Percentiles rank a stretch among this genome's conserved stretches.
phyloP scores from a whole-genome alignment of 2,329 filamentous ascomycete genomes.

The Colletotrichum paranaense region DNA sequence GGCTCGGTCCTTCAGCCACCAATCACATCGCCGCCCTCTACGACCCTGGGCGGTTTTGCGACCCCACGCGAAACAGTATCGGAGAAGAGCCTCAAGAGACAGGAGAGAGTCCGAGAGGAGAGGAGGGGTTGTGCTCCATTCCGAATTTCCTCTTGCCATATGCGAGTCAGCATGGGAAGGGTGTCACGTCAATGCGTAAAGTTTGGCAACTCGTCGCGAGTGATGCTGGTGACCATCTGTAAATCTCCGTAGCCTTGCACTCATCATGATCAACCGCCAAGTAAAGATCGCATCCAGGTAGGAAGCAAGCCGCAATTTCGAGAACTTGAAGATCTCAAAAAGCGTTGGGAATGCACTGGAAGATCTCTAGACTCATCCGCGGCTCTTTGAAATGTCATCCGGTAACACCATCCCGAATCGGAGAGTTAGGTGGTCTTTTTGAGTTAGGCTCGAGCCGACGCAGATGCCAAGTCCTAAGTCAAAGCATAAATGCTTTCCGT shows the following conservation, averaged over 20 bases:
- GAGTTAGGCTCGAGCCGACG: conserved; percentile 24
- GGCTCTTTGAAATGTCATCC: not conserved
- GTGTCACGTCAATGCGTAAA: not conserved
- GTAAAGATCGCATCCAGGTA: not conserved
- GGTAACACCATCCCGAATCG: not conserved
- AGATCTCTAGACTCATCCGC: not conserved
- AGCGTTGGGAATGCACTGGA: not conserved
- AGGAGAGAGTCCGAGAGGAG: too few species aligned
- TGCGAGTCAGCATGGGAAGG: conserved; percentile 10
- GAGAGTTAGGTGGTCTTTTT: not conserved
- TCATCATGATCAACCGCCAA: conserved; percentile 1
- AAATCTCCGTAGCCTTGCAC: not conserved
- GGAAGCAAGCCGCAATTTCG: not conserved
- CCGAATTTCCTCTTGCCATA: not conserved
- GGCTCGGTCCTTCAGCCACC: conserved; percentile 13
- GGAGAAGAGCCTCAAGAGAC: conserved; percentile 15
- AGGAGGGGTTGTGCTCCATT: not conserved
- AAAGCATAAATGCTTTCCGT: not conserved
- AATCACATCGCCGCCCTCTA: conserved; percentile 6
- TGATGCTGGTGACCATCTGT: conserved; percentile 15
- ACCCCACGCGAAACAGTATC: conserved; percentile 21
- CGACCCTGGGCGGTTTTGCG: not conserved
- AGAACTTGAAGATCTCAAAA: not conserved
- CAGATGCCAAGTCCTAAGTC: not conserved
- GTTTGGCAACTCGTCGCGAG: conserved; percentile 22